These are phyloP conservation scores for Acacia concinna DNA, from an alignment of 331 rosid species.

Conservation along the genomic window DNA sequence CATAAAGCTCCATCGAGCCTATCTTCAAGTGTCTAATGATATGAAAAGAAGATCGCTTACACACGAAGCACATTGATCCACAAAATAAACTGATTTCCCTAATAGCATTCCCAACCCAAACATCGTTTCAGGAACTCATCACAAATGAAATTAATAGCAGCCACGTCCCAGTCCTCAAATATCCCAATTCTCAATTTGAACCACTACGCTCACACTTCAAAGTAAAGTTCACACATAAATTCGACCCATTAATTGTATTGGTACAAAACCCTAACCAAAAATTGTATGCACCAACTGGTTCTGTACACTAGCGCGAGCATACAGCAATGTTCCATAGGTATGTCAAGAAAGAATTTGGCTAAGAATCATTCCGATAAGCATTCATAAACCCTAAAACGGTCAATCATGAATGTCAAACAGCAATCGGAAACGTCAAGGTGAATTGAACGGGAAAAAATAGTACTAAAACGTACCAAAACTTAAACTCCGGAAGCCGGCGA, in stretches of 20 bases:
- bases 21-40: not conserved
- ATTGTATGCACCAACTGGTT: not conserved
- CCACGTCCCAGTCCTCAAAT: not conserved
- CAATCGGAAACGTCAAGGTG: not conserved
- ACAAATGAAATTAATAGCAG: not conserved
- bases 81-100: not conserved
- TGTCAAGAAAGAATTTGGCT: not conserved
- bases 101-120: not conserved
- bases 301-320: not conserved
- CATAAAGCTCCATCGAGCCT: not conserved
- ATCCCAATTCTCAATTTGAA: not conserved
- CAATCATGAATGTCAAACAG: slow-evolving; percentile 4
- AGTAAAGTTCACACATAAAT: not conserved
- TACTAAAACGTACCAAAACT: slow-evolving; percentile 62
- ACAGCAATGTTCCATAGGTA: not conserved
- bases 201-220: not conserved
- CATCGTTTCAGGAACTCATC: not conserved
- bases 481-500: slow-evolving; percentile 95
- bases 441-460: not conserved
- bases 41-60: not conserved
- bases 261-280: not conserved
- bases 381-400: slow-evolving; percentile 15
- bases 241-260: not conserved
- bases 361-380: not conserved
- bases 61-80: not conserved